phyloP scores from a whole-genome alignment of 441 rosid genomes.

The Bruguiera hainesii region DNA sequence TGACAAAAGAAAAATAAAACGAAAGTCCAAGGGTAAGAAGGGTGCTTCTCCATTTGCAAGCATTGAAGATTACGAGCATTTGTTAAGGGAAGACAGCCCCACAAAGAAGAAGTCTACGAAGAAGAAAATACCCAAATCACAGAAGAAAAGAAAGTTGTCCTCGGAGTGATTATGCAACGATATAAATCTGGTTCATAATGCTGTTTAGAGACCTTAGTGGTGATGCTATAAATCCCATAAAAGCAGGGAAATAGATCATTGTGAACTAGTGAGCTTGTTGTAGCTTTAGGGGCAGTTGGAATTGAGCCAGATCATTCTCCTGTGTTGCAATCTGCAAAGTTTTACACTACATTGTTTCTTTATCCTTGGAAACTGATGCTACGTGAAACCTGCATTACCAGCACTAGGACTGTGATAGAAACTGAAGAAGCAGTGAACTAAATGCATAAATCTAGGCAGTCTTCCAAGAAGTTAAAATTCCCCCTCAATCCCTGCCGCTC shows the following conservation, averaged over 20 bases:
- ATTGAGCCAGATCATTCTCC: too few species aligned
- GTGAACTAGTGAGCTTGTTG: too few species aligned
- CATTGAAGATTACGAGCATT: conserved; percentile 77
- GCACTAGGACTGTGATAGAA: not conserved
- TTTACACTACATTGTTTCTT: not conserved
- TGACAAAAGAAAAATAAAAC: conserved; percentile 38
- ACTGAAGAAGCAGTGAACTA: not conserved
- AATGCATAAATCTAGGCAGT: not conserved
- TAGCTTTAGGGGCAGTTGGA: too few species aligned
- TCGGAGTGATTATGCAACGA: too few species aligned
- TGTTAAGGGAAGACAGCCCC: conserved; percentile 46
- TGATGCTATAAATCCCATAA: too few species aligned
- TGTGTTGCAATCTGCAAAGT: too few species aligned
- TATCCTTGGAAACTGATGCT: not conserved
- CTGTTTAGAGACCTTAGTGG: too few species aligned
- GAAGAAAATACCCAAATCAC: conserved; percentile 26
- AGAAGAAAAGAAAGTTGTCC: conserved; percentile 39
- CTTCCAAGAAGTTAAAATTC: not conserved
- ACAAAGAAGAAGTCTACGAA: conserved; percentile 22
- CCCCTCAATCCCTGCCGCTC: not conserved
- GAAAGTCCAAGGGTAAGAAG: conserved; percentile 36
- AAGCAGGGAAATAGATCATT: too few species aligned
- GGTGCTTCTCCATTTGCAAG: conserved; percentile 78
- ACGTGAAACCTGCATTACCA: not conserved
- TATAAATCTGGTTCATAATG: too few species aligned